phyloP scores from a whole-genome alignment of 495 filamentous ascomycete genomes.

The Peziza echinospora region DNA sequence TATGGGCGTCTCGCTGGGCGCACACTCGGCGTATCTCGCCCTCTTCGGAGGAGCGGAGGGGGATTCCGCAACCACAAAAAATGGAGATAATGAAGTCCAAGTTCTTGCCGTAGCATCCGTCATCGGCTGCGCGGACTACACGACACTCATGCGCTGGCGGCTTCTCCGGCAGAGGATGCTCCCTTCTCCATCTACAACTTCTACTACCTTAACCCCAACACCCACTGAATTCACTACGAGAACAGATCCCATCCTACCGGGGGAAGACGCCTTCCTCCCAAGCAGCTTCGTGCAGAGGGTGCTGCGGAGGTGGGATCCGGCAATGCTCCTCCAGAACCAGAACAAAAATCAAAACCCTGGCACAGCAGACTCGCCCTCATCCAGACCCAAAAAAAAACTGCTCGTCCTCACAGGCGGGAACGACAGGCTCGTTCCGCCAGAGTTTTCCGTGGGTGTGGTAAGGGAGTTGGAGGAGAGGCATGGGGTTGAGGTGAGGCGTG shows the following conservation, averaged over 20 bases:
- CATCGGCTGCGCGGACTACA: conserved; percentile 76
- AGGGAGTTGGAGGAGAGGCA: conserved; percentile 43
- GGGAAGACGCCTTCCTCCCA: conserved; percentile 17
- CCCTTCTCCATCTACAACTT: neutral
- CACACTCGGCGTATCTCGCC: conserved; percentile 69
- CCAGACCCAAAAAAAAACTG: conserved; percentile 58
- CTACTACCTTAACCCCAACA: neutral
- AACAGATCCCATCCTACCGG: neutral
- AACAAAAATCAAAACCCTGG: no score
- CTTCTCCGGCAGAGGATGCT: conserved; percentile 4
- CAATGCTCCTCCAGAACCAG: no score
- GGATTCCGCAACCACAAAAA: conserved; percentile 45
- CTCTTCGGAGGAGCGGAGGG: conserved; percentile 60
- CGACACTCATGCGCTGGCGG: conserved; percentile 7
- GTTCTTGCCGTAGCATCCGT: no score
- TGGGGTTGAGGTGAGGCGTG: conserved; percentile 42
- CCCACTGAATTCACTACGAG: neutral
- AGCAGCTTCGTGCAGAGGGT: no score
- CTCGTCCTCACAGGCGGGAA: conserved; percentile 51
- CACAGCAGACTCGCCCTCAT: no score
- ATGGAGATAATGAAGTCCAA: no score
- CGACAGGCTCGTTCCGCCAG: conserved; percentile 74
- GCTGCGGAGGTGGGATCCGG: no score
- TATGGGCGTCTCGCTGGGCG: conserved; percentile 67
- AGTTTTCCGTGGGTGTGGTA: conserved; percentile 44